A percentile compares a stretch with the other conserved stretches of the same genome.
phyloP scores from a whole-genome alignment of 2,329 filamentous ascomycete genomes.

The Fusarium sp. region DNA sequence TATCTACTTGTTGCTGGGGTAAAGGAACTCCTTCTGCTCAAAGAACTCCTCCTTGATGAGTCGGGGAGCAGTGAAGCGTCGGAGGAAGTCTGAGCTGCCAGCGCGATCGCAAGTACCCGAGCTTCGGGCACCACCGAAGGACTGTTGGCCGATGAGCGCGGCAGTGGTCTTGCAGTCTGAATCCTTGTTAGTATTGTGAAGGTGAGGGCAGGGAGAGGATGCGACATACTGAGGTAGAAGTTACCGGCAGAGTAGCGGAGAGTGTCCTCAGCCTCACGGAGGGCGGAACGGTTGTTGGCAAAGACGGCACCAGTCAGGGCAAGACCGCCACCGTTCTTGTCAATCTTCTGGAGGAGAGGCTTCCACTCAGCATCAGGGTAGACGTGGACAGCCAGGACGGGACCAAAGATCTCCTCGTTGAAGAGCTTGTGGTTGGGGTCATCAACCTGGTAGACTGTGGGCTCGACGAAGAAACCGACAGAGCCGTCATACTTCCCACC shows the following conservation, averaged over 20 bases:
- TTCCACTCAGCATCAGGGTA: conserved; percentile 74
- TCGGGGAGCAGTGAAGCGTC: conserved; percentile 63
- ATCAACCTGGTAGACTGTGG: conserved; percentile 81
- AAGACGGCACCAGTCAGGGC: conserved; percentile 63
- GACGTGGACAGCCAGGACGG: conserved; percentile 78
- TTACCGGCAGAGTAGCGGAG: conserved; percentile 68
- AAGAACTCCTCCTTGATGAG: conserved; percentile 65
- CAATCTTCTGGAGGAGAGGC: conserved; percentile 51
- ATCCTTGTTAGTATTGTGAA: not conserved
- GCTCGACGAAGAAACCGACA: conserved; percentile 85
- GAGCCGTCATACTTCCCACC: conserved; percentile 83
- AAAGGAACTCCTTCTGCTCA: conserved; percentile 54
- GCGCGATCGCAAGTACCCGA: conserved; percentile 70
- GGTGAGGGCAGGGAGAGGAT: too few relatives aligned
- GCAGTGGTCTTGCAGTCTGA: conserved; percentile 67
- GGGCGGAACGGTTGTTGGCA: conserved; percentile 59
- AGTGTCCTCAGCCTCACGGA: conserved; percentile 62
- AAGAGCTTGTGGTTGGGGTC: conserved; percentile 81
- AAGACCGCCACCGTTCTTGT: conserved; percentile 57
- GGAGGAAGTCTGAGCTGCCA: conserved; percentile 62
- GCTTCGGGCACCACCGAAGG: conserved; percentile 64
- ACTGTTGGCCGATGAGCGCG: conserved; percentile 67
- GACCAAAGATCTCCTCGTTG: conserved; percentile 84
- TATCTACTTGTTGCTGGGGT: conserved; percentile 62
- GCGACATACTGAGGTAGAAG: conserved; percentile 61